Base-by-base conservation (phyloP, 2,329 filamentous ascomycete species). In the Penicillium crustosum region DNA sequence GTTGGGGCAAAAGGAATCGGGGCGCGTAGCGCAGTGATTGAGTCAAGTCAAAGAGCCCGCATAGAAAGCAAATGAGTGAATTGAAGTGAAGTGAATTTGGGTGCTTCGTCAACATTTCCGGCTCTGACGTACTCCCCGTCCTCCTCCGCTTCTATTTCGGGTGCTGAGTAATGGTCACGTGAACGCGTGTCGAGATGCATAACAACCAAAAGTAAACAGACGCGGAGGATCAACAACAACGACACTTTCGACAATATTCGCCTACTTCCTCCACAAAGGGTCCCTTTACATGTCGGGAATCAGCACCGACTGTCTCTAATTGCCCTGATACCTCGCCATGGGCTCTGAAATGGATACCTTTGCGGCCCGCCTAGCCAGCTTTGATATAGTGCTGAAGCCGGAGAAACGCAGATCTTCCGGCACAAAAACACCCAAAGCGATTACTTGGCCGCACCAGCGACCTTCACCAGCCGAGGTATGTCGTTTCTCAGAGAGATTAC, bases 361-460 rank as follows among this genome's bases (percentile, higher is more conserved):
- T 64, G 86, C 91, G 63, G 88, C 87, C 67, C 90, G 94, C 48
- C 78, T 97, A 36, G 87, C 86, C 33, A 93, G 91, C 12, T 99
- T 97, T 74, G 83, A 89, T 50, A 80, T 80, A 53, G 76, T 84
- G 3, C 83, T 89, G 54, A 70, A 72, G 42, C 82, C 84, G 13
- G 78, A 83, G 38, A 91, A 91, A 74, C 86, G 90, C 68, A 84
- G 90, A 71, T 82, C 84, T 31, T 94, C 90, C 13, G 84, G 82
- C 58, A 81, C 81, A 49, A 80, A 85, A 60, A 83, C 82, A 66
- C 82, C 83, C 60, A 84, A 70, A 79, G 78, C 43, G 70, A 53
- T 76, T 83, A 47, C 83, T 73, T 99, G 94, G 94, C 92, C 93
- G 23, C 91, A 96, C 73, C 81, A 84, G 62, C 82, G 78, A 29